Base-by-base conservation (phyloP, 2,329 filamentous ascomycete genomes). In the Ceratocystis huliohia region DNA sequence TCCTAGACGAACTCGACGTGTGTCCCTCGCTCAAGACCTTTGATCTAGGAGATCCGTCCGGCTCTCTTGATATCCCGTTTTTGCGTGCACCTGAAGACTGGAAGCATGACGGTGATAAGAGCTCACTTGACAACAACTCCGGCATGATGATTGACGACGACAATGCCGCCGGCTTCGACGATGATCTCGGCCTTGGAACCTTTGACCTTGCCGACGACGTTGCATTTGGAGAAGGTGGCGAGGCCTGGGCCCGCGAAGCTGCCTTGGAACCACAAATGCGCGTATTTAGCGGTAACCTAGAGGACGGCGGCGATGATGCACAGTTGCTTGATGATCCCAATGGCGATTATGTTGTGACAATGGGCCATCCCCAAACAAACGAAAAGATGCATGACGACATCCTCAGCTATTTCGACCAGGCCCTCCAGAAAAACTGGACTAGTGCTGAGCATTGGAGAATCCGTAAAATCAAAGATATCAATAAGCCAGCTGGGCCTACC, bases 361-460 rank as follows among this genome's bases (percentile, higher is more conserved):
- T 96, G 78, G 84, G 84, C 50, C 88, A 88, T 71, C 78, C 80
- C 2, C 75, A 77, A 63, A 69, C 59, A 17, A 81, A 83, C 64
- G 84, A 85, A 65, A 81, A 81, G 73, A 78, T 88, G 74, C 91
- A 96, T 73, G 91, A 97, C 71, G 93, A 96, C 72, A 96, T 99
- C 67, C 82, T 99, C n/a, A 88, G 89, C 73, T 99, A 97, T 78
- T 99, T 99, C 73, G 94, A 99, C 74, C 91, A 96, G 73, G 92
- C 93, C 1, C 78, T 97, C 56, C 90, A 94, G 74, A 97, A 96
- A 81, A 96, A 96, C 73, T 99, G 94, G 93, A 88, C 88, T 5
- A 95, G 91, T 62, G 93, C 94, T n/a, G 94, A 97, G 74, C 94
- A 99, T 76, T 99, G 94, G 94, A 88, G 93, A 70, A 97, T 99